A percentile compares a stretch with the other conserved stretches of the same genome.
Evolutionary conservation across 2,329 filamentous ascomycete species (phyloP).

Genomic region (Epicoccum sorghinum): DNA sequence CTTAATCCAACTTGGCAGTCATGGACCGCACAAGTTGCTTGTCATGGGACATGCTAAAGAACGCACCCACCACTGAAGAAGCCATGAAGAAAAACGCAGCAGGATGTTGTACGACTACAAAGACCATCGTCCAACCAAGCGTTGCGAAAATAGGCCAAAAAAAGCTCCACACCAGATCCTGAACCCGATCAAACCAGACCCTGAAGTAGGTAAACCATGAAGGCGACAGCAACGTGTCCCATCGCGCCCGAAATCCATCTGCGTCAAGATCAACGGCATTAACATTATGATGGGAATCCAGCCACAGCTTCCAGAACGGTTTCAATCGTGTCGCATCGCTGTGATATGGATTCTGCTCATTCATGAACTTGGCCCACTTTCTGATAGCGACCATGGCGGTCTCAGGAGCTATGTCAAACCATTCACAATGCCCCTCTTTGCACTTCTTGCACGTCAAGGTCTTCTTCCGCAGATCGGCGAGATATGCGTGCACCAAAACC

Average conservation of each 20-base stretch:
- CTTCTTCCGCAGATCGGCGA: background rate
- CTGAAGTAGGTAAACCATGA: background rate
- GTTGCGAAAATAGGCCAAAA: slow-evolving; percentile 4
- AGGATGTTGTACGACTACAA: background rate
- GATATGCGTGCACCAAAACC: background rate
- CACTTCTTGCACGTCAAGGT: background rate
- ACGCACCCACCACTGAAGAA: slow-evolving; percentile 1
- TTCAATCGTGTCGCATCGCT: background rate
- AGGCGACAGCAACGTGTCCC: background rate
- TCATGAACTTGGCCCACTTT: slow-evolving; percentile 3
- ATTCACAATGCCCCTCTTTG: background rate
- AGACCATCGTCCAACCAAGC: slow-evolving; percentile 1
- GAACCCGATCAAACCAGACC: background rate
- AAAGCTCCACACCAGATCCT: background rate
- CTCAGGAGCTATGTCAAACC: background rate
- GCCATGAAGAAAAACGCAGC: background rate
- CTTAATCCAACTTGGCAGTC: too few species aligned
- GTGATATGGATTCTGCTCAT: background rate
- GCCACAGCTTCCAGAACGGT: background rate
- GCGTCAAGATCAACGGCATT: background rate
- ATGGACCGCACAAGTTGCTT: too few species aligned
- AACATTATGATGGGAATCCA: background rate
- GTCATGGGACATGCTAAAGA: background rate
- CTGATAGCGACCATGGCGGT: background rate
- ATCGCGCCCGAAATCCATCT: background rate